Percentiles rank a stretch among this genome's conserved stretches.
These are phyloP conservation scores for Podospora pseudoanserina DNA, from an alignment of 495 filamentous ascomycete genomes.

Conservation along the genomic window DNA sequence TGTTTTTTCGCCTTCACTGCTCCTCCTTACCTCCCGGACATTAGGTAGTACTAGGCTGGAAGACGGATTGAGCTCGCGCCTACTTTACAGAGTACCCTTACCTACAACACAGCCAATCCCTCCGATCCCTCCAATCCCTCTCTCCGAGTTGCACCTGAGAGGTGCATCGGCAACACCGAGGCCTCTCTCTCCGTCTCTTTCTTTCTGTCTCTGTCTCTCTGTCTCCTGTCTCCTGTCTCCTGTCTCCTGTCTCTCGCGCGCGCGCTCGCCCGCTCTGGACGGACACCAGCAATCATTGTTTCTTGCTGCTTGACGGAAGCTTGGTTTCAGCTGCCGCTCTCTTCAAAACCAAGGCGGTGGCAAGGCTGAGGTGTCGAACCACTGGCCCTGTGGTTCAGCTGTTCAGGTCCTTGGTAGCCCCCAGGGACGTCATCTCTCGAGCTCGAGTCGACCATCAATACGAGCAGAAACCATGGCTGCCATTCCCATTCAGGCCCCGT, in stretches of 20 bases:
- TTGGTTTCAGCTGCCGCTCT: constrained; percentile 10
- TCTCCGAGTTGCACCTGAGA: constrained; percentile 3
- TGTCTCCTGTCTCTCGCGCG: too few species aligned
- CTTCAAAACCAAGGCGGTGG: constrained; percentile 13
- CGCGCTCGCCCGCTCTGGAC: too few species aligned
- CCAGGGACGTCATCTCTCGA: constrained; percentile 8
- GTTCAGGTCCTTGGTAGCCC: neutral
- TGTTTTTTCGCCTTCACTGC: neutral
- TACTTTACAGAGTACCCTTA: neutral
- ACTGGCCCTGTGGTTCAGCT: constrained; percentile 19
- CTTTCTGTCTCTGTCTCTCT: neutral
- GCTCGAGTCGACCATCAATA: neutral
- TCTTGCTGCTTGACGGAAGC: neutral
- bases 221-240: neutral
- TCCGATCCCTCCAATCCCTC: constrained; percentile 13
- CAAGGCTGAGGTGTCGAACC: constrained; percentile 16
- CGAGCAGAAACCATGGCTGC: constrained; percentile 23
- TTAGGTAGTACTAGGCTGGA: neutral
- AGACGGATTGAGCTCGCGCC: constrained; percentile 10
- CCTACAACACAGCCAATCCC: neutral
- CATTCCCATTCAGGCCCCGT: constrained; percentile 27
- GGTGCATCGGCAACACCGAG: constrained; percentile 9
- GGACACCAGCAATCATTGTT: too few species aligned
- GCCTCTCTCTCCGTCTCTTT: neutral
- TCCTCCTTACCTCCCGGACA: neutral